Base-by-base conservation (phyloP, 176 grass and related monocot species). In the Puya raimondii region DNA sequence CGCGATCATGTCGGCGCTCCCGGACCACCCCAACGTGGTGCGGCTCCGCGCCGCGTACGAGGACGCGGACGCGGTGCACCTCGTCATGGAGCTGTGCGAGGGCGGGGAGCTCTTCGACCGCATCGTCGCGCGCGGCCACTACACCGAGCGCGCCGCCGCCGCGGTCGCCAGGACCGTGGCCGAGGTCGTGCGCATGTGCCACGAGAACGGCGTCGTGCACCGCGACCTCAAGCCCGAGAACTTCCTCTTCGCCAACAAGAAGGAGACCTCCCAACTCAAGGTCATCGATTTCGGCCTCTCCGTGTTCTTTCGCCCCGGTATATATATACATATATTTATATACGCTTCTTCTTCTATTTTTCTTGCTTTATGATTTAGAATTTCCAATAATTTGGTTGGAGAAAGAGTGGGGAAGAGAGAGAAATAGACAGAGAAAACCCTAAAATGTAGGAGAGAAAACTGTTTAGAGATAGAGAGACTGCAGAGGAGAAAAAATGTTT, bases 201-300 rank as follows among this genome's bases (percentile, higher is more conserved):
- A 92, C 71, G 79, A 70, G 6, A 86, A 92, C 3, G 89, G 89
- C 42, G 92, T 96, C 11, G 91, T 96, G 72, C 92, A 96, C 69
- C 52, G 92, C 25, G 92, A 96, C 74, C 88, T 96, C 49, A 96
- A 96, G 65, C 92, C 92, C 0, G 92, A 96, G 86, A 96, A 96
- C 11, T 96, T 96, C 65, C 23, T 96, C 23, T 92, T 88, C 50
- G 90, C 82, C 0, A 66, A 68, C 12, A 86, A 83, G 73, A 78
- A 81, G 26, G 90, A 92, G 23, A 81, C 83, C 59, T 83, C 90
- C 2, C 79, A 75, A 52, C 76, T 92, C 75, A 92, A 86, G 85
- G 90, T 83, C 64, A 92, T 92, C 76, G 90, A 92, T 56, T 92
- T 92, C 23, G 89, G 90, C 1, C 85, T 92, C 63, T 92, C 89